Evolutionary conservation across 768 basidiomycete species (phyloP), one percentile per base, ranked within the genome.

Genomic region (Pisolithus tinctorius): DNA sequence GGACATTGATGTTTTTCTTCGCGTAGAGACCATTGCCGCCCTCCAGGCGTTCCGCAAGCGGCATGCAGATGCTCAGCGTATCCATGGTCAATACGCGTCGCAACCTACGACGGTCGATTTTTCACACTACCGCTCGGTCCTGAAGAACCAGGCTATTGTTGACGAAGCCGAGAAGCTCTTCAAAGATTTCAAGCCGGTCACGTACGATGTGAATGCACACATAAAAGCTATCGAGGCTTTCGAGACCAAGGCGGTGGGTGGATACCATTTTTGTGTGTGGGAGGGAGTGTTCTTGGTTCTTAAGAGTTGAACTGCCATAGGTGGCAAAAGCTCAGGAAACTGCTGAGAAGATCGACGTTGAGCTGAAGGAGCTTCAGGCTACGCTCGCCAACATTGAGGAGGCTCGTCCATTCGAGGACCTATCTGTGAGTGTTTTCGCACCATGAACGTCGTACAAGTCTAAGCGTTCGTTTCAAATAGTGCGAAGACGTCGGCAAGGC

Each of bases 21-120:
- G 30, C 50, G 23, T 70, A 93, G 92, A 97, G 76, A 94, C 95
- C 60, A 79, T 96, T 63, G 77, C 90, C 50, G 73, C 91, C 48
- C 80, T 99, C 47, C 89, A 91, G 69, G 87, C 89, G 38, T 98
- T 99, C 85, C 89, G 96, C 72, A 96, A 94, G 71, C 91, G 96
- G 54, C 84, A 95, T 71, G 74, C 75, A 58, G 91, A 97, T 49
- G 95, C 96, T 51, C 86, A 88, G 64, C 83, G 86, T 55, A 73
- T 89, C 53, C 68, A 82, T 40, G 72, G 73, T 48, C 78, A 80
- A 63, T 82, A 84, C 62, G 69, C 77, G 54, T 73, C 75, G 55
- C 84, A 87, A 66, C 83, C 88, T 38, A 86, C 86, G 29, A 86
- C 89, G 47, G 78, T 99, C 64, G 93, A 98, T 75, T 75, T 98